Base-by-base conservation (phyloP, 1,139 yeast species). In the Saccharomyces hybrid region DNA sequence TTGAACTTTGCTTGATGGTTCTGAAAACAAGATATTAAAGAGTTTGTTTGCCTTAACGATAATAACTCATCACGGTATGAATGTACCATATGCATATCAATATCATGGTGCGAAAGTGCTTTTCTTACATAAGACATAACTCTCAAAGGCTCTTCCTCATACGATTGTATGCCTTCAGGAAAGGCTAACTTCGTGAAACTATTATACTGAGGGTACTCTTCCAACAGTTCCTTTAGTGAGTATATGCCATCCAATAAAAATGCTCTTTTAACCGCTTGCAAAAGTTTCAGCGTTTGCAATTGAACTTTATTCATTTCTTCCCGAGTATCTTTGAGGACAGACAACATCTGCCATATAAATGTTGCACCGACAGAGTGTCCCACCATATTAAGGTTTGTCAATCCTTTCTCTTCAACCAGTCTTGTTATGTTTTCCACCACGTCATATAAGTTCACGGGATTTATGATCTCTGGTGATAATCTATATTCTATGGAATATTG, bases 361-460 rank as follows among this genome's bases (percentile, higher is more conserved):
- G 88, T 83, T 0, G 93, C 89, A 0, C 96, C 96, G 1, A 85
- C 95, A 0, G 95, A 86, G 69, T 89, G 96, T 0, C 96, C 96
- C 5, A 81, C 75, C 5, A 83, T 57, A 56, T 73, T 72, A 16
- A 75, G 58, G 20, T 71, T 59, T 2, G 64, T 57, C 4, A 82
- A 66, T 2, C 57, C 53, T 50, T 63, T 63, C 23, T 62, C 57
- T 9, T 55, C 41, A 16, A 55, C 49, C 4, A 76, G 58, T n/a
- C 62, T 58, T 9, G 63, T 54, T 8, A 87, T 61, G 0, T 82
- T 88, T 0, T 49, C 54, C 1, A 75, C 52, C 2, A 84, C 80
- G 60, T 88, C 96, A 0, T 73, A 53, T 11, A 84, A 57, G 66
- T 87, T 95, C 0, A 58, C 63, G 0, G 96, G 96, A 62, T 86